Conservation (phyloP, 2,329 filamentous ascomycete genomes). For the Dactylellina cionopaga region DNA sequence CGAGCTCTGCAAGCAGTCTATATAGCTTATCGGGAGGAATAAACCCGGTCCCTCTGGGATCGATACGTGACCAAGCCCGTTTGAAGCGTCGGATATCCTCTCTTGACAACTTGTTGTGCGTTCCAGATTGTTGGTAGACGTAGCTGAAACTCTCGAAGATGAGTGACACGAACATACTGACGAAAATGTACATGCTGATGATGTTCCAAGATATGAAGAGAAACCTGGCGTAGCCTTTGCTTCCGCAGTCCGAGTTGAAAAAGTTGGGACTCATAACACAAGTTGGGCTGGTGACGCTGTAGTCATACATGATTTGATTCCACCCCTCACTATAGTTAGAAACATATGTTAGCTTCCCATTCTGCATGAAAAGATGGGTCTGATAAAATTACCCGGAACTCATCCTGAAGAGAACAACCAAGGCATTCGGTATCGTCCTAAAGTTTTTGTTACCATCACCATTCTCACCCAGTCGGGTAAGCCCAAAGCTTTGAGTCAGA, state of each 20-base stretch:
- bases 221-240: slow-evolving; percentile 83
- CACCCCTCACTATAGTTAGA: slow-evolving; percentile 77
- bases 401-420: slow-evolving; percentile 92
- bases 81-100: slow-evolving; percentile 97
- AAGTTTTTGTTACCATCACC: slow-evolving; percentile 88
- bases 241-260: slow-evolving; percentile 91
- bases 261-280: slow-evolving; percentile 79
- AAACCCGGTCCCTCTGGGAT: slow-evolving; percentile 88
- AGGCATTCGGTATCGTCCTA: slow-evolving; percentile 88
- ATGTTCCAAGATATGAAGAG: slow-evolving; percentile 98
- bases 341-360: slow-evolving; percentile 13
- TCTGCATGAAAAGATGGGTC: no score
- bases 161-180: slow-evolving; percentile 95
- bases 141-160: slow-evolving; percentile 99
- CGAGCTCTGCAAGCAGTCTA: slow-evolving; percentile 86
- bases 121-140: slow-evolving; percentile 94
- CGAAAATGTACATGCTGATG: slow-evolving; percentile 99
- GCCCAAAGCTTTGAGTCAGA: slow-evolving; percentile 91
- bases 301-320: slow-evolving; percentile 98
- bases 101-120: slow-evolving; percentile 86
- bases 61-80: slow-evolving; percentile 95
- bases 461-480: slow-evolving; percentile 82
- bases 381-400: slow-evolving; percentile 69
- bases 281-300: slow-evolving; percentile 77
- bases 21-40: slow-evolving; percentile 92